These are phyloP conservation scores for Aristolochia fimbriata DNA, from an alignment of 164 flowering plant species.

Conservation along the genomic window DNA sequence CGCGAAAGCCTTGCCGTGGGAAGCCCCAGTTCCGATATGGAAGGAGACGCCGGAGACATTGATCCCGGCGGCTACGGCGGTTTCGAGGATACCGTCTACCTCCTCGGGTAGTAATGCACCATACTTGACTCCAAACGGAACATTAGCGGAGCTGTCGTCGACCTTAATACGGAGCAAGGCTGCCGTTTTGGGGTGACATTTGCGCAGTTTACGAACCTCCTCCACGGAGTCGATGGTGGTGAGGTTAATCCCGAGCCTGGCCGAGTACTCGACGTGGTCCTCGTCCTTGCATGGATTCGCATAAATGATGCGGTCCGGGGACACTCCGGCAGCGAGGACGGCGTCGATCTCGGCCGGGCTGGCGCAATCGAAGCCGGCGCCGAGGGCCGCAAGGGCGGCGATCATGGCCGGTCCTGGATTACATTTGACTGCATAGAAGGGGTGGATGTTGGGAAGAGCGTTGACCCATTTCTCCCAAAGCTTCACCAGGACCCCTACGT, in stretches of 20 bases:
- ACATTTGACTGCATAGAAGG: constrained; percentile 10
- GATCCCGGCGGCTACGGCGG: background rate
- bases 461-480: constrained; percentile 3
- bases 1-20: background rate
- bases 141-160: background rate
- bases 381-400: constrained; percentile 7
- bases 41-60: constrained; percentile 3
- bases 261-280: background rate
- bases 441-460: background rate
- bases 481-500: background rate
- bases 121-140: background rate
- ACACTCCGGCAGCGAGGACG: constrained; percentile 1
- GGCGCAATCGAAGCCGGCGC: constrained; percentile 12
- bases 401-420: constrained; percentile 5
- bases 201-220: background rate
- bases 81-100: background rate
- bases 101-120: background rate
- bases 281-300: constrained; percentile 3
- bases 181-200: constrained; percentile 2
- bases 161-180: background rate
- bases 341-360: constrained; percentile 5
- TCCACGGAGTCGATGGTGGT: background rate
- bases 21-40: background rate
- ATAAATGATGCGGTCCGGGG: constrained; percentile 5
- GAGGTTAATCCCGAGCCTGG: background rate